Evolutionary conservation across 2,329 filamentous ascomycete genomes (phyloP).

Genomic region (Calycina herbarum): DNA sequence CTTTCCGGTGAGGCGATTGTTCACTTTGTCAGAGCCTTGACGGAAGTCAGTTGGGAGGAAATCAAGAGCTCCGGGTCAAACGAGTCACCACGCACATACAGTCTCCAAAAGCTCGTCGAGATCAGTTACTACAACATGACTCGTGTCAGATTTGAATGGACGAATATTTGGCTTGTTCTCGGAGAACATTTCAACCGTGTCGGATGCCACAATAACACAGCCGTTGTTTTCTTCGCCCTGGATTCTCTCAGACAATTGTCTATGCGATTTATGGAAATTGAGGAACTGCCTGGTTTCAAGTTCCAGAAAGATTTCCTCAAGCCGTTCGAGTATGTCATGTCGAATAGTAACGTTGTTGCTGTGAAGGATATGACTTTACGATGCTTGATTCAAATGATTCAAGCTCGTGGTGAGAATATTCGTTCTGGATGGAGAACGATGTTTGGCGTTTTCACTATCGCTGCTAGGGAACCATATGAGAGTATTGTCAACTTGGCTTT

Average conservation of each 20-base stretch:
- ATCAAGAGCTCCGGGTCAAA: slow-evolving; percentile 96
- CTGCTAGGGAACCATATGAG: slow-evolving; percentile 89
- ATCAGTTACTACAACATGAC: slow-evolving; percentile 99
- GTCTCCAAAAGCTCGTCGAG: slow-evolving; percentile 95
- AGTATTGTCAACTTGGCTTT: slow-evolving; percentile 95
- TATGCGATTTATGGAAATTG: slow-evolving; percentile 98
- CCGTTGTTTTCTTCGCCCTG: slow-evolving; percentile 95
- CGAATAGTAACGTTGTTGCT: slow-evolving; percentile 84
- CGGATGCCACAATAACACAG: slow-evolving; percentile 93
- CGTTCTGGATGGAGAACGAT: slow-evolving; percentile 98
- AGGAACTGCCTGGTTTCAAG: slow-evolving; percentile 96
- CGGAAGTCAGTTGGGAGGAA: slow-evolving; percentile 98
- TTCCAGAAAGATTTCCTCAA: slow-evolving; percentile 99
- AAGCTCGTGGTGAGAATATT: slow-evolving; percentile 94
- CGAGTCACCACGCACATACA: slow-evolving; percentile 94
- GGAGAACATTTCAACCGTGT: slow-evolving; percentile 98
- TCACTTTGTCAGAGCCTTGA: slow-evolving; percentile 87
- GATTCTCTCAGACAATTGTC: slow-evolving; percentile 94
- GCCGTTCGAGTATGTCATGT: slow-evolving; percentile 96
- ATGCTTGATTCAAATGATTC: slow-evolving; percentile 98
- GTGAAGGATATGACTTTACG: slow-evolving; percentile 98
- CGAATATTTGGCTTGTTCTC: slow-evolving; percentile 95
- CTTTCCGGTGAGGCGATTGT: slow-evolving; percentile 93
- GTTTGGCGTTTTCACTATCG: slow-evolving; percentile 98
- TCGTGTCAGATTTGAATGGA: slow-evolving; percentile 97